Conservation (phyloP, 2,329 filamentous ascomycete species). For the Ploettnerulaceae sp. region DNA sequence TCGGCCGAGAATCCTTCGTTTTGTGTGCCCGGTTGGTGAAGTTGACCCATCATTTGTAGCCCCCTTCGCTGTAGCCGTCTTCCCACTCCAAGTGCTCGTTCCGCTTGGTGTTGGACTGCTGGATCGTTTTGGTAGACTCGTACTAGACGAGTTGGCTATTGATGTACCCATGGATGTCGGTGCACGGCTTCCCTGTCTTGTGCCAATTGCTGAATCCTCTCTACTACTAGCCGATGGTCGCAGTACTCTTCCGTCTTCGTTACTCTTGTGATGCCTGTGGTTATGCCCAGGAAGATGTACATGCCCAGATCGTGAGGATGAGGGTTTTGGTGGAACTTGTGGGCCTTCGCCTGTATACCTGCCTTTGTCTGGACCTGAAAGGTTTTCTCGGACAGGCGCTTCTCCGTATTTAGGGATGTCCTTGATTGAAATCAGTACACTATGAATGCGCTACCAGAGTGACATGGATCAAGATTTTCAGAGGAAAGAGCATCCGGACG, state of each 20-base stretch:
- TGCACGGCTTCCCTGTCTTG: slow-evolving; percentile 45
- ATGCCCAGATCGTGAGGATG: slow-evolving; percentile 54
- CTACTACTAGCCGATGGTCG: slow-evolving; percentile 71
- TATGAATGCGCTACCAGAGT: neutral
- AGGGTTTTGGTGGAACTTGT: slow-evolving; percentile 53
- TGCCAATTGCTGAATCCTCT: slow-evolving; percentile 61
- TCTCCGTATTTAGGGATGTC: slow-evolving; percentile 75
- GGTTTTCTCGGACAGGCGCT: slow-evolving; percentile 66
- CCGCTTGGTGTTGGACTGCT: slow-evolving; percentile 79
- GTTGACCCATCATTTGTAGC: slow-evolving; percentile 45
- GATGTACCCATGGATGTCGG: slow-evolving; percentile 29
- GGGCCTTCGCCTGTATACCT: slow-evolving; percentile 51
- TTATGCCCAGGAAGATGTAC: slow-evolving; percentile 61
- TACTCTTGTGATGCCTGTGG: slow-evolving; percentile 65
- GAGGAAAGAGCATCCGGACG: neutral
- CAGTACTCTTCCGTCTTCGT: slow-evolving; percentile 59
- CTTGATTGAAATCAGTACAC: slow-evolving; percentile 36
- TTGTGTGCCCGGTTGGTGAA: slow-evolving; percentile 33
- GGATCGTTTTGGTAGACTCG: slow-evolving; percentile 51
- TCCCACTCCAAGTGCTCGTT: slow-evolving; percentile 50
- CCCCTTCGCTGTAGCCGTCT: slow-evolving; percentile 19
- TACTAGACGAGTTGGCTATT: slow-evolving; percentile 27
- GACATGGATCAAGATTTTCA: too few relatives aligned
- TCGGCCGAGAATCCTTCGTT: slow-evolving; percentile 30
- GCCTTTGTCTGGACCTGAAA: slow-evolving; percentile 64